A percentile compares a stretch with the other conserved stretches of the same genome.
Conservation (phyloP, 2,329 filamentous ascomycete genomes). For the Whalleya microplaca region DNA sequence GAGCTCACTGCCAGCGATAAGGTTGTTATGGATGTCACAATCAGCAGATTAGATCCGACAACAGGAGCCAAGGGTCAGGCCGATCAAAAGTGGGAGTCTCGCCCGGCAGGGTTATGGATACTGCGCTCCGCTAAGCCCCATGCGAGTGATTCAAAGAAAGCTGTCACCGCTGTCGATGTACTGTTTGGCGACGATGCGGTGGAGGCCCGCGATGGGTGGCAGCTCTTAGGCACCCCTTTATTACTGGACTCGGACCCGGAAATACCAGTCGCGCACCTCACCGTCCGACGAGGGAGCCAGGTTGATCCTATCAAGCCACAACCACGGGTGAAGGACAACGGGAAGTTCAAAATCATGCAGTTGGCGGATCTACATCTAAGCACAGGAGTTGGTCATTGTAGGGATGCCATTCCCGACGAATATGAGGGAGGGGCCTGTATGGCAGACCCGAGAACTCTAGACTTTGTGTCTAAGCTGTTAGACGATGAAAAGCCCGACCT, state of each 20-base stretch:
- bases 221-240: constrained; percentile 73
- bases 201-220: constrained; percentile 86
- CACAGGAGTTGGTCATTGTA: constrained; percentile 83
- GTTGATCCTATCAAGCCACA: constrained; percentile 68
- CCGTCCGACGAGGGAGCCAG: constrained; percentile 72
- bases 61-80: constrained; percentile 58
- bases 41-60: constrained; percentile 73
- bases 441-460: constrained; percentile 87
- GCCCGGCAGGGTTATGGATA: constrained; percentile 81
- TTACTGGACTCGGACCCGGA: constrained; percentile 67
- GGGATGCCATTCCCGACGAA: constrained; percentile 79
- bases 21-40: constrained; percentile 78
- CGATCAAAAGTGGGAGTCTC: constrained; percentile 74
- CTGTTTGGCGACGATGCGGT: constrained; percentile 90
- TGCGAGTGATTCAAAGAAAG: constrained; percentile 73
- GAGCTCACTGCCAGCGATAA: constrained; percentile 75
- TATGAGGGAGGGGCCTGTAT: constrained; percentile 80
- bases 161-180: constrained; percentile 81
- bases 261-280: constrained; percentile 73
- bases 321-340: constrained; percentile 81
- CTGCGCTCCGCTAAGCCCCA: constrained; percentile 73
- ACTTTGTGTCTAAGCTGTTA: constrained; percentile 81
- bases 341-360: constrained; percentile 97
- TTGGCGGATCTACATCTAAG: constrained; percentile 92
- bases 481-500: constrained; percentile 94